Evolutionary conservation across 1,139 yeast genomes (phyloP).

Genomic region (Suhomyces taliae): DNA sequence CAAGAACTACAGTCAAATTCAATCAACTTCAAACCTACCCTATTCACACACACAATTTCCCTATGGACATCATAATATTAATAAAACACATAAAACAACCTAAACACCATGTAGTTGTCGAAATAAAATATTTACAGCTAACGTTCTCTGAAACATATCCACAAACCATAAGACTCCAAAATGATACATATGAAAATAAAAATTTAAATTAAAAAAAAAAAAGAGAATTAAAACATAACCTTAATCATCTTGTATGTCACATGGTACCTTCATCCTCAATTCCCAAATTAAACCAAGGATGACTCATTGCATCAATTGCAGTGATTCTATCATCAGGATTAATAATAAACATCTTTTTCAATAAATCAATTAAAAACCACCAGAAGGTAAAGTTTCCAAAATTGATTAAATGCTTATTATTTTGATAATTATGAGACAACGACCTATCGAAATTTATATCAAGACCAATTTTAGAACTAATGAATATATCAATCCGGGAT

Average conservation of each 20-base stretch:
- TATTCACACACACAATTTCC: background rate
- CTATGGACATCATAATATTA: constrained; percentile 1
- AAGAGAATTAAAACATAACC: background rate
- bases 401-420: constrained; percentile 41
- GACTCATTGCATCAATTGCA: constrained; percentile 70
- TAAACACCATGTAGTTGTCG: background rate
- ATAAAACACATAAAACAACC: constrained; percentile 3
- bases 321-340: constrained; percentile 64
- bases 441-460: constrained; percentile 43
- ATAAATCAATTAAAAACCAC: constrained; percentile 72
- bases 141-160: background rate
- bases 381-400: constrained; percentile 66
- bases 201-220: background rate
- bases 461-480: constrained; percentile 41
- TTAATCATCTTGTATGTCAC: constrained; percentile 3
- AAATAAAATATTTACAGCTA: constrained; percentile 6
- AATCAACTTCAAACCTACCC: background rate
- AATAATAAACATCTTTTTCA: constrained; percentile 58
- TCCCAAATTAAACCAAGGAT: constrained; percentile 77
- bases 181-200: background rate
- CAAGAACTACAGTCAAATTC: no score
- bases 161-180: no score
- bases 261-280: constrained; percentile 73
- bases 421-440: constrained; percentile 41
- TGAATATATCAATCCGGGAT: constrained; percentile 50